Conservation (phyloP, 164 flowering plant genomes). For the Warburgia ugandensis region DNA sequence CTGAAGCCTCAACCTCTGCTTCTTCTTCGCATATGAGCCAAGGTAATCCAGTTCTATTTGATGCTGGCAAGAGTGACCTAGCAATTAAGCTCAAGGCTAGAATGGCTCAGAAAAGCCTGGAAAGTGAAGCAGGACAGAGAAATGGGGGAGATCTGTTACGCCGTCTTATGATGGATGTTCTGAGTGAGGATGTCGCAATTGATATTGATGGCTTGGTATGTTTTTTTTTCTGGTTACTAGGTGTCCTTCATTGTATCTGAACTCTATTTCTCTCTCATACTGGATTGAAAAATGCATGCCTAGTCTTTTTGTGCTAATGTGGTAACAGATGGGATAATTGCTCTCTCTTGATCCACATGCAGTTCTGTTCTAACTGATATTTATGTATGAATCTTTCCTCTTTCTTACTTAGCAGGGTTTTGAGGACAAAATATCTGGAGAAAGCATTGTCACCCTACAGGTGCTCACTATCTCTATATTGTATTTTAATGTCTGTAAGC, state of each 20-base stretch:
- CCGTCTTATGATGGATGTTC: slow-evolving; percentile 76
- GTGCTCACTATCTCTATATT: slow-evolving; percentile 33
- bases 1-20: slow-evolving; percentile 76
- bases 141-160: slow-evolving; percentile 70
- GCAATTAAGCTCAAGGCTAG: slow-evolving; percentile 79
- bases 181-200: slow-evolving; percentile 74
- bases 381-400: slow-evolving; percentile 1
- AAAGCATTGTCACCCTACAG: slow-evolving; percentile 81
- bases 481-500: too few relatives aligned
- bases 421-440: slow-evolving; percentile 85
- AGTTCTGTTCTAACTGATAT: slow-evolving; percentile 4
- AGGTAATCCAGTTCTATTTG: slow-evolving; percentile 26
- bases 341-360: background rate
- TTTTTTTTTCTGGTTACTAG: background rate
- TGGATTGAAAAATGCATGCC: background rate
- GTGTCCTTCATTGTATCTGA: background rate
- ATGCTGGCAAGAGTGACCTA: slow-evolving; percentile 66
- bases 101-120: slow-evolving; percentile 84
- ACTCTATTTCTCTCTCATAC: background rate
- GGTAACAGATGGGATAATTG: background rate
- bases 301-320: background rate
- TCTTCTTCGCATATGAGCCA: slow-evolving; percentile 46
- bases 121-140: slow-evolving; percentile 62
- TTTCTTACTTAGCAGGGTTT: slow-evolving; percentile 58
- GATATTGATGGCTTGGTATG: slow-evolving; percentile 80